phyloP scores from a whole-genome alignment of 2,329 filamentous ascomycete genomes.

The Fusarium sp. region DNA sequence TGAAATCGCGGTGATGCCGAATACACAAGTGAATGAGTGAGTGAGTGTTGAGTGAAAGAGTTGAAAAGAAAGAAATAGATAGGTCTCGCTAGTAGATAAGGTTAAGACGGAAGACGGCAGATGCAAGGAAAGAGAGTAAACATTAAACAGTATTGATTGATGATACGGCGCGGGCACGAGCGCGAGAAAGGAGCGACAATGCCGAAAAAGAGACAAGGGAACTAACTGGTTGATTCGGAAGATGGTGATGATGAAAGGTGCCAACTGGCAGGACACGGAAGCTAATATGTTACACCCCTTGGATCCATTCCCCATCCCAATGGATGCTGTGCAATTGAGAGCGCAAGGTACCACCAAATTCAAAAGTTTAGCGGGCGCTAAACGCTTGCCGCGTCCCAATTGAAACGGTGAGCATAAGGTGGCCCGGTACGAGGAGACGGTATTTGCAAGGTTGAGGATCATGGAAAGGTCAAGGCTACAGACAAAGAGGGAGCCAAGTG shows the following conservation, averaged over 20 bases:
- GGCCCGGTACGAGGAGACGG: not conserved
- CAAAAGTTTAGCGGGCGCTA: constrained; percentile 14
- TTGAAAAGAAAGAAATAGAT: not conserved
- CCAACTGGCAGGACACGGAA: constrained; percentile 21
- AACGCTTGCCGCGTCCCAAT: constrained; percentile 20
- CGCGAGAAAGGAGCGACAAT: not conserved
- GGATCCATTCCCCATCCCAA: not conserved
- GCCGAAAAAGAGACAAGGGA: not conserved
- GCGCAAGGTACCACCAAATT: constrained; percentile 3
- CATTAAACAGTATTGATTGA: too few relatives aligned
- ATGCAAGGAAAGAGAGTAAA: not conserved
- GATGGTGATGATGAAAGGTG: not conserved
- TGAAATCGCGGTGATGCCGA: not conserved
- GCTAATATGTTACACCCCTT: not conserved
- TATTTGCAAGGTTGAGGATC: constrained; percentile 14
- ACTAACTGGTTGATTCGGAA: not conserved
- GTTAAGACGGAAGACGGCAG: not conserved
- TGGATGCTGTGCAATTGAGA: constrained; percentile 1
- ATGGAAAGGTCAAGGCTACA: constrained; percentile 6
- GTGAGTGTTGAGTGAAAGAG: not conserved
- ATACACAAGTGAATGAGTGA: not conserved
- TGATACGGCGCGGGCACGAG: not conserved
- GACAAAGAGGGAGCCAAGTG: constrained; percentile 22
- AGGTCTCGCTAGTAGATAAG: not conserved
- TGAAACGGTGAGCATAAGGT: constrained; percentile 20